Base-by-base conservation (phyloP, 2,329 filamentous ascomycete species). In the Massarina eburnea region DNA sequence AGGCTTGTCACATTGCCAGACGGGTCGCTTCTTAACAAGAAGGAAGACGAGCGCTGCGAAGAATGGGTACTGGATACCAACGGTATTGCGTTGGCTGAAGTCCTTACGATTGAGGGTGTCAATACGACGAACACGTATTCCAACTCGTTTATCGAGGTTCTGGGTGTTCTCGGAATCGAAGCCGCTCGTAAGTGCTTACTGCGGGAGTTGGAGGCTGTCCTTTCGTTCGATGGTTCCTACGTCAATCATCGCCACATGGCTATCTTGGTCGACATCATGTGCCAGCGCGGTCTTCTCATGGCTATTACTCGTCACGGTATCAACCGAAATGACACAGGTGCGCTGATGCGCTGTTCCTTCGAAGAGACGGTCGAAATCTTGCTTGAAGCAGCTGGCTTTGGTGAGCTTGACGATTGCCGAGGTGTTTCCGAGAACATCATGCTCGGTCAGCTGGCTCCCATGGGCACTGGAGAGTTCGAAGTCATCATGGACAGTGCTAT, bases 341-440 rank as follows among this genome's bases (percentile, higher is more conserved):
- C 94, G 8, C 80, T 99, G 62, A 99, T 99, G 94, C 88, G 94
- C 71, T 99, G 95, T 79, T 99, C 94, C 2, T 99, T 99, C 74
- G 94, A 99, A 74, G 95, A 99, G 72, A 99, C 94, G 0, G 94
- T 99, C 32, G 95, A 99, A 68, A 99, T 99, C 77, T 78, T 99
- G 42, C 83, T 99, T 17, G 94, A 99, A 68, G 95, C 94, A 50
- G 94, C 94, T 19, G 90, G 91, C 14, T 89, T 89, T 40, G 94
- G 94, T 68, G 94, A 99, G 72, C 80, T 99, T 24, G 94, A 99
- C 66, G 94, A 99, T 72, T 99, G 95, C 76, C 88, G 91, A 49
- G 94, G 94, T 79, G 92, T 99, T 40, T 97, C 94, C 14, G 94
- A 99, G 75, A 99, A 99, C 75, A 86, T 99, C 67, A 99, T 99